A percentile compares a stretch with the other conserved stretches of the same genome.
Conservation (phyloP, 2,329 filamentous ascomycete genomes). For the Penicillium fuscoglaucum region DNA sequence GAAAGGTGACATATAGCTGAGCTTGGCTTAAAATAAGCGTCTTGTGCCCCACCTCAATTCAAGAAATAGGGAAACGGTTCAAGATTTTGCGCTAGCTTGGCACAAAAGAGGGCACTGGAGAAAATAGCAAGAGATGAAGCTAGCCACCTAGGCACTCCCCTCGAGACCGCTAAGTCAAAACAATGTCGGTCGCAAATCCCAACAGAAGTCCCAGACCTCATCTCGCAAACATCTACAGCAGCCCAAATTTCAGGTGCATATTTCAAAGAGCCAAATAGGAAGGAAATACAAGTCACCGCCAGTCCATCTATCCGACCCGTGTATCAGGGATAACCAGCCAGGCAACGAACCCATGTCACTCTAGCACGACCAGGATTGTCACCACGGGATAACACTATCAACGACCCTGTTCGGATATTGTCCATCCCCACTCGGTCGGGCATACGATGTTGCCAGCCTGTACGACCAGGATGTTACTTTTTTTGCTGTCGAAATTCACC, state of each 20-base stretch:
- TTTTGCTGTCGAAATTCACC: neutral
- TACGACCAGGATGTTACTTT: conserved; percentile 3
- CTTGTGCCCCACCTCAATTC: no score
- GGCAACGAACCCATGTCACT: conserved; percentile 3
- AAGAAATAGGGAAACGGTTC: no score
- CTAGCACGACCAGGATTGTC: neutral
- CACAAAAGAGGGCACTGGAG: neutral
- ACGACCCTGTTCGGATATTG: conserved; percentile 7
- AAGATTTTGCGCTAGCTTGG: no score
- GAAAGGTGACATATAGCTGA: no score
- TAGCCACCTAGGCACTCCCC: neutral
- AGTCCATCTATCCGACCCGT: conserved; percentile 4
- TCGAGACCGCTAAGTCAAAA: neutral
- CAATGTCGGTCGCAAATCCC: neutral
- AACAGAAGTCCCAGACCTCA: neutral
- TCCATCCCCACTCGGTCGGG: neutral
- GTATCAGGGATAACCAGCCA: neutral
- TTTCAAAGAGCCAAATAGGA: conserved; percentile 3
- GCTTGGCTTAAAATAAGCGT: no score
- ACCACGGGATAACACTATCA: neutral
- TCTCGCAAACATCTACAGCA: neutral
- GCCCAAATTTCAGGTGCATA: neutral
- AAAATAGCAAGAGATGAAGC: neutral
- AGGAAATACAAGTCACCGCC: conserved; percentile 11
- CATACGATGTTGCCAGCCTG: conserved; percentile 1